These are phyloP conservation scores for Annulohypoxylon truncatum DNA, from an alignment of 2,329 filamentous ascomycete genomes.

Conservation along the genomic window DNA sequence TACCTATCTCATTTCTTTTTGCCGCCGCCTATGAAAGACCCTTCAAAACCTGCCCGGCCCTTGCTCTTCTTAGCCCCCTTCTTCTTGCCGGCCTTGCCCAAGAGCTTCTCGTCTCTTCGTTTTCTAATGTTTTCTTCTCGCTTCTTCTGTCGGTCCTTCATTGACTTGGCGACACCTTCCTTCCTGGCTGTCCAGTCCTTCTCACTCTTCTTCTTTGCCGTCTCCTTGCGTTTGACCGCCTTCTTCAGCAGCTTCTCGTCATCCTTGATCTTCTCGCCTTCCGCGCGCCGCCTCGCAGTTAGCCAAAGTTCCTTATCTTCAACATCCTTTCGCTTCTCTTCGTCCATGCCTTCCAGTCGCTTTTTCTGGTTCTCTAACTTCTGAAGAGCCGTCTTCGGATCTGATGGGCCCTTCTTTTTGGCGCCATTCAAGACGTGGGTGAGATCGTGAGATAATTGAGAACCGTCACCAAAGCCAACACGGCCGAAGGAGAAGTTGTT, in stretches of 20 bases:
- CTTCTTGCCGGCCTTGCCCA: conserved; percentile 69
- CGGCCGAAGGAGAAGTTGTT: conserved; percentile 90
- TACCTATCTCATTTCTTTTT: conserved; percentile 51
- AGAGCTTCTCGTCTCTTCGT: conserved; percentile 77
- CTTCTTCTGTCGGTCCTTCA: conserved; percentile 84
- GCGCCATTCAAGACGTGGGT: conserved; percentile 70
- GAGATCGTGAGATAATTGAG: conserved; percentile 79
- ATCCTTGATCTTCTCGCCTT: conserved; percentile 89
- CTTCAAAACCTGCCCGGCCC: conserved; percentile 72
- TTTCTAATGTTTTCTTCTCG: conserved; percentile 81
- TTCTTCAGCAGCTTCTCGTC: conserved; percentile 91
- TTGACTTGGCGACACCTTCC: conserved; percentile 78
- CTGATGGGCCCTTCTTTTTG: conserved; percentile 84
- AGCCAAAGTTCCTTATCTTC: conserved; percentile 96
- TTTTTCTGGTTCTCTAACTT: conserved; percentile 88
- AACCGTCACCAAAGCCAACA: conserved; percentile 89
- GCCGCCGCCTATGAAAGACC: conserved; percentile 71
- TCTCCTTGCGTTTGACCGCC: conserved; percentile 92
- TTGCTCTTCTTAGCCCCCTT: conserved; percentile 59
- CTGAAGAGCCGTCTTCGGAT: conserved; percentile 86
- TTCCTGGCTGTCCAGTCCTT: conserved; percentile 84
- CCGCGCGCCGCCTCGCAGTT: conserved; percentile 86
- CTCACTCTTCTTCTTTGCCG: conserved; percentile 89
- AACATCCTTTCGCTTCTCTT: conserved; percentile 84
- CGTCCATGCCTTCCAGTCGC: conserved; percentile 79